Percentiles rank a stretch among this genome's conserved stretches.
Conservation (phyloP, 1,139 yeast species). For the Blastobotrys apis region DNA sequence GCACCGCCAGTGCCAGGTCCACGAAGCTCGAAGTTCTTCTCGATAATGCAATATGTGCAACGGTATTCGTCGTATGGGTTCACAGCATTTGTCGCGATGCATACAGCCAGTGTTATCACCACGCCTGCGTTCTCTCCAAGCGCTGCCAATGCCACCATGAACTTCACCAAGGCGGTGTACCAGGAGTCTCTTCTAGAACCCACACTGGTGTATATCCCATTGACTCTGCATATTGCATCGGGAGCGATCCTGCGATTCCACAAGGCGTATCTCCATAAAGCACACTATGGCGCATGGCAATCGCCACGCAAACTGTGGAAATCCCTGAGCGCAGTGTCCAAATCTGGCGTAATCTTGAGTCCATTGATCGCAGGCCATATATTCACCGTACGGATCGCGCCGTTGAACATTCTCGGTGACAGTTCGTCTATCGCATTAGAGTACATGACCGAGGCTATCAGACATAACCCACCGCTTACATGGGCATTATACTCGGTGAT, state of each 20-base stretch:
- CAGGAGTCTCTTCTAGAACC: constrained; percentile 52
- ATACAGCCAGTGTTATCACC: constrained; percentile 51
- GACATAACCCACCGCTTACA: constrained; percentile 21
- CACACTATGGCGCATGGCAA: constrained; percentile 27
- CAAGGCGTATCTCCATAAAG: constrained; percentile 33
- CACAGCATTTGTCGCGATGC: constrained; percentile 54
- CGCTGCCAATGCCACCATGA: constrained; percentile 52
- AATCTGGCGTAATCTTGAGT: constrained; percentile 55
- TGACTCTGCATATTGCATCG: constrained; percentile 47
- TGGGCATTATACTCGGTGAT: constrained; percentile 32
- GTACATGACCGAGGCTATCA: constrained; percentile 47
- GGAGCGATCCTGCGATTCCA: constrained; percentile 50
- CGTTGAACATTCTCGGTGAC: constrained; percentile 58
- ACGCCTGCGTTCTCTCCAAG: constrained; percentile 51
- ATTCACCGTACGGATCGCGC: constrained; percentile 46
- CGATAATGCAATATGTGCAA: constrained; percentile 37
- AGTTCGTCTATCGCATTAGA: constrained; percentile 53
- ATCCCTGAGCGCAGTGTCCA: constrained; percentile 47
- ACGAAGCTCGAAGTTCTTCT: constrained; percentile 6
- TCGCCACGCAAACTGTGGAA: constrained; percentile 1
- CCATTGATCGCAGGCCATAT: constrained; percentile 49
- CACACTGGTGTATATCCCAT: constrained; percentile 46
- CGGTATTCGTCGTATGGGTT: constrained; percentile 62
- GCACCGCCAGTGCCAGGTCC: constrained; percentile 9
- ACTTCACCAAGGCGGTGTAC: constrained; percentile 59